Percentiles rank a stretch among this genome's conserved stretches.
Evolutionary conservation across 2,329 filamentous ascomycete genomes (phyloP).

Genomic region (Colletotrichum noveboracense): DNA sequence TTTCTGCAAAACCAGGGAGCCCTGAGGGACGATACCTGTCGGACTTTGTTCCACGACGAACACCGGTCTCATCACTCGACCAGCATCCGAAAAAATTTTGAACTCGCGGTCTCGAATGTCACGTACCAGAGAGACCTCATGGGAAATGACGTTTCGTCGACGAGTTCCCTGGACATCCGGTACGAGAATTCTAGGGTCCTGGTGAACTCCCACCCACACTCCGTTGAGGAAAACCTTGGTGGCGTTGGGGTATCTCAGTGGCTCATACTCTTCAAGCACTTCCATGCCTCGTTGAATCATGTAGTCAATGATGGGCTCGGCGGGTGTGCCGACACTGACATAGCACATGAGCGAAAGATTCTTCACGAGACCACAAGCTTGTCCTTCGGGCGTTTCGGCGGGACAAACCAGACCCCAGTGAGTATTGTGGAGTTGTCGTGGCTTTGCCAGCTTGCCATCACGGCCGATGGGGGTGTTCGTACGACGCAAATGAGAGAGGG

Average conservation of each 20-base stretch:
- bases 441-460: constrained; percentile 98
- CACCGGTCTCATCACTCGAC: constrained; percentile 89
- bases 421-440: constrained; percentile 96
- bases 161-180: constrained; percentile 78
- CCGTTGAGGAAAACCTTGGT: constrained; percentile 99
- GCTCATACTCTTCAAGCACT: constrained; percentile 93
- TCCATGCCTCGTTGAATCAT: constrained; percentile 98
- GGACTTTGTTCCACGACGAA: constrained; percentile 83
- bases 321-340: constrained; percentile 92
- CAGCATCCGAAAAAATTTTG: constrained; percentile 97
- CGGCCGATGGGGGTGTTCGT: constrained; percentile 98
- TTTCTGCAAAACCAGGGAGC: constrained; percentile 82
- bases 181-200: constrained; percentile 86
- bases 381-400: constrained; percentile 96
- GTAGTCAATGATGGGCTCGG: constrained; percentile 90
- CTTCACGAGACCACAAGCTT: constrained; percentile 98
- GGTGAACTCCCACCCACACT: constrained; percentile 95
- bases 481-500: constrained; percentile 91
- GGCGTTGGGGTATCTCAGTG: constrained; percentile 82
- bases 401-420: constrained; percentile 98
- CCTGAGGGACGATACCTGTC: constrained; percentile 73
- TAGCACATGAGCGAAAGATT: constrained; percentile 98
- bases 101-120: constrained; percentile 98
- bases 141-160: constrained; percentile 82
- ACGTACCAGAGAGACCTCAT: constrained; percentile 92